A percentile compares a stretch with the other conserved stretches of the same genome.
Evolutionary conservation across 225 moss, liverwort and hornwort species (phyloP).

Genomic region (Pleurozium schreberi): DNA sequence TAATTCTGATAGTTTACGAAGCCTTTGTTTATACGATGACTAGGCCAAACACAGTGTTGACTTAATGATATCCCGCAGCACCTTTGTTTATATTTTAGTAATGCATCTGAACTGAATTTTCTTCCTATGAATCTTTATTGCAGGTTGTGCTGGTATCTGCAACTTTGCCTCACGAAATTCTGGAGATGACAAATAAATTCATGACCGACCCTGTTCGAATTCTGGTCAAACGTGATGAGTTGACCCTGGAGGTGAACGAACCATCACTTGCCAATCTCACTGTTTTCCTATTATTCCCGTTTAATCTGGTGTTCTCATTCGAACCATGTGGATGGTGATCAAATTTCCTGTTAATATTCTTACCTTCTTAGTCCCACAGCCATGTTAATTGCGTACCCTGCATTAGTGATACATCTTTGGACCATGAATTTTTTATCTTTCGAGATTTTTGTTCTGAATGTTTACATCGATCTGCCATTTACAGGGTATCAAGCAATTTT

Average conservation of each 20-base stretch:
- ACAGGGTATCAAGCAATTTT: slow-evolving; percentile 90
- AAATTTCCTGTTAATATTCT: neutral
- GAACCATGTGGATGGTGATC: neutral
- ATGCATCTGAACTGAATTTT: neutral
- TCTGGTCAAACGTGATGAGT: slow-evolving; percentile 90
- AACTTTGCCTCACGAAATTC: slow-evolving; percentile 75
- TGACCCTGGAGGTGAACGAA: slow-evolving; percentile 69
- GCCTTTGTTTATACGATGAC: neutral
- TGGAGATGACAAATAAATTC: slow-evolving; percentile 89
- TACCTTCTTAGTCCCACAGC: neutral
- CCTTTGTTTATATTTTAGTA: neutral
- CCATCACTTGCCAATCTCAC: neutral
- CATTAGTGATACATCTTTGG: neutral
- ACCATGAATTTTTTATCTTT: neutral
- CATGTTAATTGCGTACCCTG: neutral
- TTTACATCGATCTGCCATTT: neutral
- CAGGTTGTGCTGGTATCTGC: slow-evolving; percentile 86
- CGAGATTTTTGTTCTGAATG: neutral
- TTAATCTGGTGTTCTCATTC: neutral
- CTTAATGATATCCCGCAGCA: neutral
- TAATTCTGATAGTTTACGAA: neutral
- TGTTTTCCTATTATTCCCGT: neutral
- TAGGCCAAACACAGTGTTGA: neutral
- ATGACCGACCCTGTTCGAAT: slow-evolving; percentile 92
- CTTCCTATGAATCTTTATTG: neutral